These are phyloP conservation scores for Hibiscus syriacus DNA, from an alignment of 345 rosid genomes.

Conservation along the genomic window DNA sequence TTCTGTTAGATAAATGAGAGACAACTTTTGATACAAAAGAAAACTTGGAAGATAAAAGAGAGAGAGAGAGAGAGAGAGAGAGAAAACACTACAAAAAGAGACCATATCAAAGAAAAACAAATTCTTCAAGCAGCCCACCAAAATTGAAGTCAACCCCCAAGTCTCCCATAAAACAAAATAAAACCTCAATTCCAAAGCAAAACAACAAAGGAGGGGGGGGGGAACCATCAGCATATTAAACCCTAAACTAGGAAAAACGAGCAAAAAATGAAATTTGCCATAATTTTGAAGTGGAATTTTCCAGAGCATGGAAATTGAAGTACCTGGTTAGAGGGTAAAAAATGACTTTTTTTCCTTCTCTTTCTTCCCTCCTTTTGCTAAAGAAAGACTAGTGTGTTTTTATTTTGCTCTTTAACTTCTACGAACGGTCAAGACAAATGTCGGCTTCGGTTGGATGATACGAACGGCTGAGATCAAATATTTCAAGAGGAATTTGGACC, in stretches of 20 bases:
- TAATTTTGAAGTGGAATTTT: not conserved
- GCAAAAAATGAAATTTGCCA: not conserved
- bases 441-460: slow-evolving; percentile 20
- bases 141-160: slow-evolving; percentile 33
- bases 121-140: slow-evolving; percentile 11
- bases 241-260: slow-evolving; percentile 10
- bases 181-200: slow-evolving; percentile 14
- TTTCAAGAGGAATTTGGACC: not conserved
- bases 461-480: slow-evolving; percentile 35
- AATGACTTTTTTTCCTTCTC: slow-evolving; percentile 10
- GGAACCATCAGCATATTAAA: slow-evolving; percentile 8
- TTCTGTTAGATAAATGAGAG: not conserved
- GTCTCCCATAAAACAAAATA: slow-evolving; percentile 4
- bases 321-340: slow-evolving; percentile 15
- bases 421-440: slow-evolving; percentile 34
- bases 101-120: slow-evolving; percentile 13
- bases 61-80: not conserved
- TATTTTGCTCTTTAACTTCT: slow-evolving; percentile 21
- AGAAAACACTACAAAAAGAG: not conserved
- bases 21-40: not conserved
- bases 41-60: not conserved
- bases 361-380: not conserved
- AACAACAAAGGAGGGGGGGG: slow-evolving; percentile 2
- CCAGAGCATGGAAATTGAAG: not conserved
- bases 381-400: slow-evolving; percentile 2